These are phyloP conservation scores for Cordyceps cateniannulata DNA, from an alignment of 2,329 filamentous ascomycete species.

Conservation along the genomic window DNA sequence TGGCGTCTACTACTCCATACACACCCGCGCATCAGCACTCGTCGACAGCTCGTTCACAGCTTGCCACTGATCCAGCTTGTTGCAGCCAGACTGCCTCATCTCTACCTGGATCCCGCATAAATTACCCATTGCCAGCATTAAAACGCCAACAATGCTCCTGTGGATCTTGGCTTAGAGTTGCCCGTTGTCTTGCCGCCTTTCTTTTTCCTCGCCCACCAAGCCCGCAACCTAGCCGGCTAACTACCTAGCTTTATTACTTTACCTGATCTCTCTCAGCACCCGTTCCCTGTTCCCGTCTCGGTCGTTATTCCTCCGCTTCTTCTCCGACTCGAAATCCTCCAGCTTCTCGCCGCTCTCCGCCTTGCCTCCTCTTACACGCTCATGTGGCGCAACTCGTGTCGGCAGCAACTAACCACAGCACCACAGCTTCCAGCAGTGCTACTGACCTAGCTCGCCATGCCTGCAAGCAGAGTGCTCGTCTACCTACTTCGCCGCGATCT, in stretches of 20 bases:
- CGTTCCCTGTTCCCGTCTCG: conserved; percentile 6
- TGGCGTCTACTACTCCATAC: not conserved
- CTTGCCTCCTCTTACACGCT: not conserved
- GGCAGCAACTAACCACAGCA: not conserved
- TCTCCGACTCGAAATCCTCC: not conserved
- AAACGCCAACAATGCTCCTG: not conserved
- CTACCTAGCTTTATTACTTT: not conserved
- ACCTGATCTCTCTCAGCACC: not conserved
- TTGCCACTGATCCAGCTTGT: not conserved
- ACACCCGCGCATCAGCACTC: not conserved
- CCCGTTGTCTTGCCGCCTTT: not conserved
- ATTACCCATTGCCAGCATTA: not conserved
- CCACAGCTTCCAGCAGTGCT: not conserved
- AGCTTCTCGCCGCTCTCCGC: not conserved
- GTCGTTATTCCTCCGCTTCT: conserved; percentile 5
- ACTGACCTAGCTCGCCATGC: conserved; percentile 21
- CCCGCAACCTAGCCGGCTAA: not conserved
- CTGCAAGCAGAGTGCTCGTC: conserved; percentile 49
- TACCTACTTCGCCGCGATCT: conserved; percentile 69
- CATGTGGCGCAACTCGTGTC: not conserved
- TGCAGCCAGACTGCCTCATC: not conserved
- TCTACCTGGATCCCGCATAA: not conserved
- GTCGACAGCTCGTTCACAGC: not conserved
- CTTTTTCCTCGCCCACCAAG: conserved; percentile 2
- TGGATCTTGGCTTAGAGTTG: conserved; percentile 1